Evolutionary conservation across 345 rosid species (phyloP).

Genomic region (Gossypium stocksii): DNA sequence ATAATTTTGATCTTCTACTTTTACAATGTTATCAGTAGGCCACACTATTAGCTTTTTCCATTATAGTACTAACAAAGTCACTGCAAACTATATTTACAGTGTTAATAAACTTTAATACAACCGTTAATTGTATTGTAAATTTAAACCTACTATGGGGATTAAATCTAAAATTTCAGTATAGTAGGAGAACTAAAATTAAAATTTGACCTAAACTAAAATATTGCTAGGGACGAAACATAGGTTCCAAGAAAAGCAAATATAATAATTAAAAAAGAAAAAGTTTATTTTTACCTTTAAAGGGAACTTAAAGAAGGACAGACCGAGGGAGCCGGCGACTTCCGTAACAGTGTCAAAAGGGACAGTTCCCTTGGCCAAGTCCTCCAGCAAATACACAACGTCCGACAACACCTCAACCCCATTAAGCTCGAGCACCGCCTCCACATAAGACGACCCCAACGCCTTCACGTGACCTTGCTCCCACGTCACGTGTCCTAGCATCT

Average conservation of each 20-base stretch:
- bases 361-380: conserved; percentile 44
- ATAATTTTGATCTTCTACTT: too few species aligned
- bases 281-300: conserved; percentile 52
- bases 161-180: too few species aligned
- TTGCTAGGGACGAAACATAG: too few species aligned
- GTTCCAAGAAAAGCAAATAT: neutral
- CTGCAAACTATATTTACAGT: too few species aligned
- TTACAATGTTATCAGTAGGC: too few species aligned
- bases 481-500: conserved; percentile 64
- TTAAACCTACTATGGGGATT: too few species aligned
- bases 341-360: conserved; percentile 57
- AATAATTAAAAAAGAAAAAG: neutral
- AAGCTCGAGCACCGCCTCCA: conserved; percentile 59
- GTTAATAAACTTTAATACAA: too few species aligned
- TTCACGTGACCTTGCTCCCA: conserved; percentile 50
- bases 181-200: too few species aligned
- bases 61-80: too few species aligned
- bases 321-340: conserved; percentile 49
- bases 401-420: conserved; percentile 49
- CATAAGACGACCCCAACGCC: conserved; percentile 55
- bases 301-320: conserved; percentile 46
- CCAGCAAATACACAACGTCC: conserved; percentile 48
- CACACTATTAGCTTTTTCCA: too few species aligned
- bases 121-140: too few species aligned
- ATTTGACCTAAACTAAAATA: too few species aligned